These are phyloP conservation scores for Centaurea solstitialis DNA, from an alignment of 129 eudicot species.

Conservation along the genomic window DNA sequence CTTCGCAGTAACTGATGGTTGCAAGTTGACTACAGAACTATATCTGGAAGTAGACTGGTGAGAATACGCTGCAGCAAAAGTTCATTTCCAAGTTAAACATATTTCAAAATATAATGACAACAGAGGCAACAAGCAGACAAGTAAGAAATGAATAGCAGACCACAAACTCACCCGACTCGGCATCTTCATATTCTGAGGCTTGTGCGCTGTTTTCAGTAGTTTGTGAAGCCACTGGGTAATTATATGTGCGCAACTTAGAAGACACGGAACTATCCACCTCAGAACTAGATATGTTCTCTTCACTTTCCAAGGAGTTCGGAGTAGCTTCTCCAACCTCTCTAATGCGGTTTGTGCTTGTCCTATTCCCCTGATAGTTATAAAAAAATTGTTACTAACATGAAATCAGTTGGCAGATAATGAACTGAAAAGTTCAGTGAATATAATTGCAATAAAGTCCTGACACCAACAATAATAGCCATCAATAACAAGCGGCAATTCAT, in stretches of 20 bases:
- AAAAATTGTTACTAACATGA: not conserved
- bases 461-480: not conserved
- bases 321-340: constrained; percentile 57
- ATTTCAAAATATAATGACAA: not conserved
- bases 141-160: constrained; percentile 5
- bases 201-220: constrained; percentile 78
- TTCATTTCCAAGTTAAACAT: constrained; percentile 2
- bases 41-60: constrained; percentile 72
- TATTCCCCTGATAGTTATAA: constrained; percentile 52
- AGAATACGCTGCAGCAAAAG: constrained; percentile 62
- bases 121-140: not conserved
- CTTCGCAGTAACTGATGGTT: constrained; percentile 43
- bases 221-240: constrained; percentile 64
- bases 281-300: constrained; percentile 48
- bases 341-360: constrained; percentile 62
- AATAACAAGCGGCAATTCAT: not conserved
- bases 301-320: constrained; percentile 58
- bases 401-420: not conserved
- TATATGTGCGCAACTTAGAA: constrained; percentile 46
- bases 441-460: not conserved
- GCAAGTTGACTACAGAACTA: constrained; percentile 54
- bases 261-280: constrained; percentile 66
- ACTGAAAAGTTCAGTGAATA: not conserved
- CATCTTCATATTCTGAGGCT: constrained; percentile 87
- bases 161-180: constrained; percentile 71